A percentile compares a stretch with the other conserved stretches of the same genome.
These are phyloP conservation scores for Chlorella vulgaris DNA, from an alignment of 139 green algal species.

Conservation along the genomic window DNA sequence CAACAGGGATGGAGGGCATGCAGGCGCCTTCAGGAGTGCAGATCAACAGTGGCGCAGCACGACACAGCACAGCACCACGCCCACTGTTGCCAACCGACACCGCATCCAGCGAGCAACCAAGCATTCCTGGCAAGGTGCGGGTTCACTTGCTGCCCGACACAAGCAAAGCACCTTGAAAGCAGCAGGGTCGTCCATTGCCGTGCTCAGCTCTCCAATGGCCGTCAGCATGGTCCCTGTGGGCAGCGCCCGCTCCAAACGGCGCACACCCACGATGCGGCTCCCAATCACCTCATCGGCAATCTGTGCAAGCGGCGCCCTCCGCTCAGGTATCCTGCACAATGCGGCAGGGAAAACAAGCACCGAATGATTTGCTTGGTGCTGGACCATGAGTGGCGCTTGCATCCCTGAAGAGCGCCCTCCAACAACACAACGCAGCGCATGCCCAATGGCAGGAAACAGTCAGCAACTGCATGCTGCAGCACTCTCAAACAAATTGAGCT, in stretches of 20 bases:
- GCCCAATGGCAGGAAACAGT: not conserved
- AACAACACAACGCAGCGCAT: not conserved
- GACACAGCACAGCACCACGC: not conserved
- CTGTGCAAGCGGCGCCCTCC: not conserved
- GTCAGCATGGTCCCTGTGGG: slow-evolving; percentile 29
- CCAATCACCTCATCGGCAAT: slow-evolving; percentile 21
- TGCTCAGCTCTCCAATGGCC: slow-evolving; percentile 39
- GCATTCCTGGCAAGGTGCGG: no score
- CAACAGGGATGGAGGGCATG: not conserved
- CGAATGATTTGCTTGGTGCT: not conserved
- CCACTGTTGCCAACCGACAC: not conserved
- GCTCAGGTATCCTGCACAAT: not conserved
- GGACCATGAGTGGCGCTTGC: no score
- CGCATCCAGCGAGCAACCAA: no score
- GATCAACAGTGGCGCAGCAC: not conserved
- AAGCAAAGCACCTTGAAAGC: not conserved
- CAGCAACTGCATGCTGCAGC: not conserved
- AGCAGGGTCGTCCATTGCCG: slow-evolving; percentile 26
- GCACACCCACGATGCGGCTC: slow-evolving; percentile 8
- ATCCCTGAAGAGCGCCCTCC: no score
- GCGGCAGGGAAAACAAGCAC: not conserved
- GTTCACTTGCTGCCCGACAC: no score
- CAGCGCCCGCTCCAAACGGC: slow-evolving; percentile 24
- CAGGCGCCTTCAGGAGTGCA: no score
- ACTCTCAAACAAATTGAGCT: not conserved